Conservation (phyloP, 1,284 basidiomycete species). For the Apiotrichum sp. region DNA sequence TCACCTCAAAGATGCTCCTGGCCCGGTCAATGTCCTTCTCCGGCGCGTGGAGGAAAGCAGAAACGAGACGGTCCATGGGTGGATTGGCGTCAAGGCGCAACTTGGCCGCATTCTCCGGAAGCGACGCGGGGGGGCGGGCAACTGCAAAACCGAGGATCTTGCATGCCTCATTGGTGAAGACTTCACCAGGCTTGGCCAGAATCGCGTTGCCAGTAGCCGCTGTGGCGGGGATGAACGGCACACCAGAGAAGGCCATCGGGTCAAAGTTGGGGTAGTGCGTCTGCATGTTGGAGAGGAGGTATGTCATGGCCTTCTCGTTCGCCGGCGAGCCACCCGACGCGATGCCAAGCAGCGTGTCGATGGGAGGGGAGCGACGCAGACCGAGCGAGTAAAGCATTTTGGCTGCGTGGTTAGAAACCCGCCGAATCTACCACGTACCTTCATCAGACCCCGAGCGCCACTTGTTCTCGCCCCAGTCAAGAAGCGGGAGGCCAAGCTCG, state of each 20-base stretch:
- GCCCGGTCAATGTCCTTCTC: constrained; percentile 59
- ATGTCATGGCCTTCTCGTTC: constrained; percentile 59
- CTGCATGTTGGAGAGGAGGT: constrained; percentile 65
- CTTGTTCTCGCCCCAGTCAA: constrained; percentile 80
- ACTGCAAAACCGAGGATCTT: constrained; percentile 65
- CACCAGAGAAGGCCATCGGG: constrained; percentile 53
- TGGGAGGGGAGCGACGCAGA: constrained; percentile 63
- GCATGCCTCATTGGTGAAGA: constrained; percentile 67
- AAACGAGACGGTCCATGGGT: constrained; percentile 59
- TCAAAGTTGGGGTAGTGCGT: constrained; percentile 60
- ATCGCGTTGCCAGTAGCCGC: constrained; percentile 51
- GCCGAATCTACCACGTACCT: constrained; percentile 20
- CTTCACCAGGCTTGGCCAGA: constrained; percentile 64
- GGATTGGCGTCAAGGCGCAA: constrained; percentile 73
- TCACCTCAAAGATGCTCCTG: constrained; percentile 60
- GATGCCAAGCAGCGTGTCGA: constrained; percentile 61
- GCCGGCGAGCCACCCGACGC: constrained; percentile 52
- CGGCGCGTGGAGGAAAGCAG: constrained; percentile 59
- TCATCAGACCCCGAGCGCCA: constrained; percentile 78
- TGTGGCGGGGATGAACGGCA: constrained; percentile 76
- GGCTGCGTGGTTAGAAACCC: constrained; percentile 50
- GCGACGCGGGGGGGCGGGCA: constrained; percentile 54
- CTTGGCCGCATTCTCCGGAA: constrained; percentile 61
- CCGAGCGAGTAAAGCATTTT: constrained; percentile 78
- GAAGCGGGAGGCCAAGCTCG: constrained; percentile 67